These are phyloP conservation scores for Cytospora mali DNA, from an alignment of 2,329 filamentous ascomycete genomes.

Conservation along the genomic window DNA sequence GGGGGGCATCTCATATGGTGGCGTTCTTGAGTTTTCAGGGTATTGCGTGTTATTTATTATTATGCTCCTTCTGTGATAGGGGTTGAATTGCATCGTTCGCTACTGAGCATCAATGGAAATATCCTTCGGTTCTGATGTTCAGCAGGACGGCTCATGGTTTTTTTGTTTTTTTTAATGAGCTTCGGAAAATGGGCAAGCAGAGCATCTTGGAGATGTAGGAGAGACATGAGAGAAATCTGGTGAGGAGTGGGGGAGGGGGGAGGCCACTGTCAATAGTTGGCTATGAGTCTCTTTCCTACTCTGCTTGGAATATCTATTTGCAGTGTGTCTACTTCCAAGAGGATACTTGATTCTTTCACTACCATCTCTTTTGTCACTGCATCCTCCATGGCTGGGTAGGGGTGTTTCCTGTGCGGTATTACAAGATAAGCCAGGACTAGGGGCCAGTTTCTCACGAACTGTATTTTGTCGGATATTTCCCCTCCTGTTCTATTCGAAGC, in stretches of 20 bases:
- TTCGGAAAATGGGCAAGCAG: slow-evolving; percentile 8
- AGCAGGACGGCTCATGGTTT: background rate
- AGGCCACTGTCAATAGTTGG: slow-evolving; percentile 3
- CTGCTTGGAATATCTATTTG: slow-evolving; percentile 14
- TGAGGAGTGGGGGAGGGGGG: background rate
- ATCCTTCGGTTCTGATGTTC: background rate
- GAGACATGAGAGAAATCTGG: background rate
- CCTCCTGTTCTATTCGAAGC: background rate
- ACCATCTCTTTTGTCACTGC: slow-evolving; percentile 5
- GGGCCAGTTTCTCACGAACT: background rate
- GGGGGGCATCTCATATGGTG: slow-evolving; percentile 20
- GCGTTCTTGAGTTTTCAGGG: slow-evolving; percentile 25
- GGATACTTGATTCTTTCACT: slow-evolving; percentile 3
- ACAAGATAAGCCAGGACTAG: background rate
- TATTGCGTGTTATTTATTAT: slow-evolving; percentile 5
- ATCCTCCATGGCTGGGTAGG: background rate
- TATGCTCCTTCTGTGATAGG: slow-evolving; percentile 1
- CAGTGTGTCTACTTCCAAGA: slow-evolving; percentile 16
- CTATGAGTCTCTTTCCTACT: slow-evolving; percentile 2
- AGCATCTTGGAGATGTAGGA: background rate
- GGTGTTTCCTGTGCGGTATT: background rate
- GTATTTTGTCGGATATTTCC: background rate
- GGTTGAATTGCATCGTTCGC: slow-evolving; percentile 20
- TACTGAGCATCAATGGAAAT: slow-evolving; percentile 12
- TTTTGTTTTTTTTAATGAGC: background rate